A percentile compares a stretch with the other conserved stretches of the same genome.
Conservation (phyloP, 208 protist species). For the Wallacemonas collosoma region DNA sequence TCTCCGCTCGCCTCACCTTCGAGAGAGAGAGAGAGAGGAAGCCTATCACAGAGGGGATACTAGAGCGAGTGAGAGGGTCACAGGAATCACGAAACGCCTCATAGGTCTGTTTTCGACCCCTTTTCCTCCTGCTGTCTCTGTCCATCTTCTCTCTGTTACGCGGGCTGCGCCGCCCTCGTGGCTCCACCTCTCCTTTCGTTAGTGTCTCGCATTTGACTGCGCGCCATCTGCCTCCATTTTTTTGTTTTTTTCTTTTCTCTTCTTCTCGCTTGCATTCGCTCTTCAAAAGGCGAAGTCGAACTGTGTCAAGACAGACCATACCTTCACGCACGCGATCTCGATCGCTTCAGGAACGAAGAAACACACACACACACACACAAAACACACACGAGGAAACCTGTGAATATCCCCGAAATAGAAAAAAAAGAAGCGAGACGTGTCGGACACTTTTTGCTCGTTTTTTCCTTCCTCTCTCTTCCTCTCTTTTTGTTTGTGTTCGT, state of each 20-base stretch:
- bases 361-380: constrained; percentile 7
- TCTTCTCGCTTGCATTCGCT: constrained; percentile 13
- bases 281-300: not conserved
- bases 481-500: constrained; percentile 2
- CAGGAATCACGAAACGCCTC: not conserved
- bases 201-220: no score
- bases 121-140: not conserved
- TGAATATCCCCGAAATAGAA: no score
- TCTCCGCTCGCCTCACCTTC: constrained; percentile 5
- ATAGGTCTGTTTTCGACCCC: not conserved
- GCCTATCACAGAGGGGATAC: not conserved
- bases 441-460: not conserved
- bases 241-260: constrained; percentile 27
- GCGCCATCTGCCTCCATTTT: not conserved
- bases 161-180: no score
- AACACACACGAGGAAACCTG: not conserved
- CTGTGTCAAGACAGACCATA: no score
- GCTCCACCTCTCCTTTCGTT: no score
- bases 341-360: not conserved
- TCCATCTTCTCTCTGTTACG: not conserved
- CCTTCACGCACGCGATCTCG: no score
- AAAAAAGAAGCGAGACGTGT: not conserved
- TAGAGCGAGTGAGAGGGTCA: not conserved
- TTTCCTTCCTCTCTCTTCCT: not conserved
- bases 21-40: not conserved